Evolutionary conservation across 129 eudicot genomes (phyloP).

Genomic region (Rutidosis leptorrhynchoides): DNA sequence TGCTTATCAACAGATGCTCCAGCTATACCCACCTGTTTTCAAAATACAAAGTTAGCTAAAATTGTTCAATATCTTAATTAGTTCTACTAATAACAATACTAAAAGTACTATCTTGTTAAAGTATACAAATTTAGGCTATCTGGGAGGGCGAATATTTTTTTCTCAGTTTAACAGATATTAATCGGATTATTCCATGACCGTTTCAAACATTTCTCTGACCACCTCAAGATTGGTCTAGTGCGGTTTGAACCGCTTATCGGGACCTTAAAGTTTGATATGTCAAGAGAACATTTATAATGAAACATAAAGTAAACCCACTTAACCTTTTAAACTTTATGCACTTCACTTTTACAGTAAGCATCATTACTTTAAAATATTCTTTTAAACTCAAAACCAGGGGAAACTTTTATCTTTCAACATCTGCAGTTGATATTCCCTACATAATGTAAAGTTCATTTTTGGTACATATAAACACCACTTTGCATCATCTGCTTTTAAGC

Average conservation of each 20-base stretch:
- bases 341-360: constrained; percentile 18
- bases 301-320: constrained; percentile 13
- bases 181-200: no score
- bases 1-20: constrained; percentile 68
- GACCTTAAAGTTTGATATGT: neutral
- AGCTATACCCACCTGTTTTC: constrained; percentile 65
- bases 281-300: neutral
- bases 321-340: constrained; percentile 12
- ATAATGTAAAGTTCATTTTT: neutral
- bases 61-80: no score
- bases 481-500: neutral
- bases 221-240: no score
- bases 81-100: no score
- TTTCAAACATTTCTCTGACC: no score
- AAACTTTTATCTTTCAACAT: neutral
- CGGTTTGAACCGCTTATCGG: no score
- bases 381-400: neutral
- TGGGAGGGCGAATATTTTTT: no score
- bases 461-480: neutral
- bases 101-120: no score
- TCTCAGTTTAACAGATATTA: no score
- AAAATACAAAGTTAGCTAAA: neutral
- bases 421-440: neutral
- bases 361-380: constrained; percentile 17
- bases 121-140: no score